Conservation (phyloP, 371 early-diverging fungal species). For the Mortierella sp. region DNA sequence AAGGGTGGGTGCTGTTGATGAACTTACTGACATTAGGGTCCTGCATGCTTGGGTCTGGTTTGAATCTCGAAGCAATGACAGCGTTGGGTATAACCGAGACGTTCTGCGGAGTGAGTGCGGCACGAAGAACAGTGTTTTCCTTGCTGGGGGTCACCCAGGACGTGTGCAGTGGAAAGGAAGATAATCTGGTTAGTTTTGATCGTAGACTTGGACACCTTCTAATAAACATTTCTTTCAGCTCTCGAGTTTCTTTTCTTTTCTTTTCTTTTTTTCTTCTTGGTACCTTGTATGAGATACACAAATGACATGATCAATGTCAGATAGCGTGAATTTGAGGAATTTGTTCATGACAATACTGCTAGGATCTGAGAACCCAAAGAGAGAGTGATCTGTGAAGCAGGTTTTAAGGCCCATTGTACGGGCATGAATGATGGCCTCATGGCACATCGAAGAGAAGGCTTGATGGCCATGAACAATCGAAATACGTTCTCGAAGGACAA, state of each 20-base stretch:
- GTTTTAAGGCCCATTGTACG: slow-evolving; percentile 95
- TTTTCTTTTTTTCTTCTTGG: background rate
- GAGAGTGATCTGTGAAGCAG: slow-evolving; percentile 98
- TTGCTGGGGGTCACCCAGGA: slow-evolving; percentile 71
- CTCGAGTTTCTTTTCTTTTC: background rate
- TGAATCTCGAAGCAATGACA: slow-evolving; percentile 90
- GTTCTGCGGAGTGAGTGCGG: slow-evolving; percentile 86
- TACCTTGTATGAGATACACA: slow-evolving; percentile 98
- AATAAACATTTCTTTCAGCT: too few species aligned
- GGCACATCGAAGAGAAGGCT: slow-evolving; percentile 94
- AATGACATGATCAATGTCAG: slow-evolving; percentile 96
- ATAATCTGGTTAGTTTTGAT: background rate
- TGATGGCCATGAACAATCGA: slow-evolving; percentile 99
- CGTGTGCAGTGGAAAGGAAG: background rate
- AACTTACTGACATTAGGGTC: slow-evolving; percentile 82
- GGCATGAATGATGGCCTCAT: slow-evolving; percentile 97
- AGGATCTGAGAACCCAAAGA: slow-evolving; percentile 97
- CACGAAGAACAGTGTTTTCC: slow-evolving; percentile 97
- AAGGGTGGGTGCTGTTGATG: background rate
- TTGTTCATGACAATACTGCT: slow-evolving; percentile 96
- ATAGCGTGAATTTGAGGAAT: slow-evolving; percentile 92
- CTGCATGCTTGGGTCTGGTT: slow-evolving; percentile 82
- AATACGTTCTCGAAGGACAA: slow-evolving; percentile 92
- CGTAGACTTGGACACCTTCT: background rate
- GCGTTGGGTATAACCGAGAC: slow-evolving; percentile 99